Conservation (phyloP, 345 rosid species). For the Microthlaspi erraticum region DNA sequence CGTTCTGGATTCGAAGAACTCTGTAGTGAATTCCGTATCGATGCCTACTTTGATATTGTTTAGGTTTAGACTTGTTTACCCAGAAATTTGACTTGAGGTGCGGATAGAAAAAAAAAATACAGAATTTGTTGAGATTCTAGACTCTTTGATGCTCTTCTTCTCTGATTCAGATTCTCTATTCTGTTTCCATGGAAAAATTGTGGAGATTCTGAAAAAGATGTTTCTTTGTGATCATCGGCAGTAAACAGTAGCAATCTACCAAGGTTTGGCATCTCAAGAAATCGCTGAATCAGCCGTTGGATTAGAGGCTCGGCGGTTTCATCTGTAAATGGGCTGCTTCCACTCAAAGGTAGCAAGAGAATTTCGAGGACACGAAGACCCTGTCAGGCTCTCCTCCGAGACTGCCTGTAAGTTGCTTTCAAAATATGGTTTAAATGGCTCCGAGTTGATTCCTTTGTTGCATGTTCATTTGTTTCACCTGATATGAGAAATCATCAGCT, state of each 20-base stretch:
- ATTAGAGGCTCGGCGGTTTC: not conserved
- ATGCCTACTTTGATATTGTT: slow-evolving; percentile 19
- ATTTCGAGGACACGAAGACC: slow-evolving; percentile 88
- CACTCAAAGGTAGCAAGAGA: slow-evolving; percentile 70
- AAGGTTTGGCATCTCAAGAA: slow-evolving; percentile 19
- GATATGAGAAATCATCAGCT: not conserved
- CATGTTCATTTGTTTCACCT: slow-evolving; percentile 19
- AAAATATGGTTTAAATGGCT: not conserved
- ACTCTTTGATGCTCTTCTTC: not conserved
- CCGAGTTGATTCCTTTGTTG: not conserved
- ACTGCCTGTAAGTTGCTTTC: slow-evolving; percentile 74
- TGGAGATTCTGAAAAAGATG: slow-evolving; percentile 16
- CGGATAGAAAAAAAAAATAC: not conserved
- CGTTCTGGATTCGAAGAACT: not conserved
- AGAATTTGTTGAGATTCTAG: slow-evolving; percentile 15
- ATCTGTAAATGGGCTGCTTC: slow-evolving; percentile 94
- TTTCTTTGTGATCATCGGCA: slow-evolving; percentile 21
- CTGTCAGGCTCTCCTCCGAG: slow-evolving; percentile 80
- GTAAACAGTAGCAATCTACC: slow-evolving; percentile 38
- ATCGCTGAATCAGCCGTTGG: slow-evolving; percentile 20
- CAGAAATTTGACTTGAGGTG: not conserved
- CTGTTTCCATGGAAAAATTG: slow-evolving; percentile 8
- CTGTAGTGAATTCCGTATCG: not conserved
- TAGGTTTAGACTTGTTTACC: slow-evolving; percentile 21
- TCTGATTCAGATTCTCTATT: not conserved